phyloP scores from a whole-genome alignment of 441 rosid species.

The Melastoma candidum region DNA sequence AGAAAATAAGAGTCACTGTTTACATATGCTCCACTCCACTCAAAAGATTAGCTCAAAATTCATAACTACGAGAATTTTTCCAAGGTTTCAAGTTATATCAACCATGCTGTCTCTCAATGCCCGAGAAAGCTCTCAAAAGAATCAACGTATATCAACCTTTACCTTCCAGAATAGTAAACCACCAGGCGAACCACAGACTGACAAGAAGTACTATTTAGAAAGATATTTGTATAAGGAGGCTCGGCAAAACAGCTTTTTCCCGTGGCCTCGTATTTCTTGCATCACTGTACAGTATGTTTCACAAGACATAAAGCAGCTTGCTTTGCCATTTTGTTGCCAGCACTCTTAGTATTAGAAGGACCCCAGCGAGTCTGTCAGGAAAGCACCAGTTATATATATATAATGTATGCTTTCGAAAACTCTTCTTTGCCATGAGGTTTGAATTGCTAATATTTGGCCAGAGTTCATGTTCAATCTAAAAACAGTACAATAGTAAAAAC shows the following conservation, averaged over 20 bases:
- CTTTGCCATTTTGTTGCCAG: constrained; percentile 71
- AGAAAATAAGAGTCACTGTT: constrained; percentile 16
- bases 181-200: constrained; percentile 24
- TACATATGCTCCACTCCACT: too few relatives aligned
- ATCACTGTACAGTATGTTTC: constrained; percentile 60
- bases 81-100: too few relatives aligned
- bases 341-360: constrained; percentile 64
- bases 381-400: constrained; percentile 6
- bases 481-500: too few relatives aligned
- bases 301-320: constrained; percentile 78
- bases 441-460: too few relatives aligned
- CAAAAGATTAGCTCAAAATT: too few relatives aligned
- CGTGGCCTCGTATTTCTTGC: constrained; percentile 65
- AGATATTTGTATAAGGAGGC: constrained; percentile 54
- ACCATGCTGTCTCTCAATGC: too few relatives aligned
- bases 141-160: constrained; percentile 19
- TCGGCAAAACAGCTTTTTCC: constrained; percentile 88
- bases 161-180: constrained; percentile 32
- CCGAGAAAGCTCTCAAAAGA: too few relatives aligned
- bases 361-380: constrained; percentile 55
- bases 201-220: constrained; percentile 36
- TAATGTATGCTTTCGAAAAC: too few relatives aligned
- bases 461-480: too few relatives aligned
- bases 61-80: too few relatives aligned
- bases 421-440: too few relatives aligned